A percentile compares a stretch with the other conserved stretches of the same genome.
Conservation (phyloP, 768 basidiomycete genomes). For the Clathrus columnatus region DNA sequence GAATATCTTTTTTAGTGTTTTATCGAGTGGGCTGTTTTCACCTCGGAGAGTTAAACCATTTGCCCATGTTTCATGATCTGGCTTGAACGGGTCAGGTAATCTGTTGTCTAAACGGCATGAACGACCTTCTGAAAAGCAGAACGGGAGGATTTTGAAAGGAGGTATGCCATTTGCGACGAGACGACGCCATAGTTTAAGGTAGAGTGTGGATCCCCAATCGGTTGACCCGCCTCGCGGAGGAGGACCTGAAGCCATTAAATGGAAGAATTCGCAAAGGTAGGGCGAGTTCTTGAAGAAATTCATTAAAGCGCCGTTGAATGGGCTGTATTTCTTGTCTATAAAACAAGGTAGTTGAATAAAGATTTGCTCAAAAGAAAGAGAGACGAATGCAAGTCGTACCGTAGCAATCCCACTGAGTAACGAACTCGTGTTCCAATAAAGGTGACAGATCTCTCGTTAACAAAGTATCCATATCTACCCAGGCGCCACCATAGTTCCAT, state of each 20-base stretch:
- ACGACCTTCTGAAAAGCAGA: conserved; percentile 88
- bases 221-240: conserved; percentile 72
- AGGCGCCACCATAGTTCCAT: conserved; percentile 88
- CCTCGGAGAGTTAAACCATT: conserved; percentile 51
- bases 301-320: conserved; percentile 92
- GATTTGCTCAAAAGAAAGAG: neutral
- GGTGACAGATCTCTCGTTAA: conserved; percentile 82
- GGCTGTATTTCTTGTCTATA: conserved; percentile 62
- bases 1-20: conserved; percentile 62
- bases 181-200: conserved; percentile 84
- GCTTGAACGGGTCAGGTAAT: conserved; percentile 80
- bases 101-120: conserved; percentile 90
- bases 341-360: neutral
- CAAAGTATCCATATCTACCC: conserved; percentile 97
- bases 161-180: conserved; percentile 62
- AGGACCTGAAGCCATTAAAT: conserved; percentile 71
- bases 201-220: conserved; percentile 91
- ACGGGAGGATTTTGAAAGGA: conserved; percentile 89
- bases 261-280: conserved; percentile 94
- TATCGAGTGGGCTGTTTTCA: conserved; percentile 54
- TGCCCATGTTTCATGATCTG: conserved; percentile 56
- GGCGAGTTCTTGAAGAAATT: conserved; percentile 86
- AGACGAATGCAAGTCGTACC: conserved; percentile 39
- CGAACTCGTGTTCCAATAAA: conserved; percentile 88
- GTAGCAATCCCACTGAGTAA: conserved; percentile 99